Base-by-base conservation (phyloP, 2,329 filamentous ascomycete species). In the Albifimbria verrucaria region DNA sequence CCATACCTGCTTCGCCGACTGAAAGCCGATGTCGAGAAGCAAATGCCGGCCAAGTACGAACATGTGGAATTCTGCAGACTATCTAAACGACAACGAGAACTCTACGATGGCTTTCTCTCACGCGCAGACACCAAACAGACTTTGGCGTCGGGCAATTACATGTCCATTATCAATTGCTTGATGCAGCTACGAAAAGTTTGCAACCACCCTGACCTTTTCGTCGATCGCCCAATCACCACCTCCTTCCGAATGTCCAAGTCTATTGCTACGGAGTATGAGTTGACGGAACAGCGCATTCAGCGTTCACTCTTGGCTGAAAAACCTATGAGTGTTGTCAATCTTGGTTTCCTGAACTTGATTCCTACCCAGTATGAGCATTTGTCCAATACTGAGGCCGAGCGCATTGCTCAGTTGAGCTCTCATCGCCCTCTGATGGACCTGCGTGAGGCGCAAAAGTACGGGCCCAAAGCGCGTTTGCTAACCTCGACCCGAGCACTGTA, bases 141-240 rank as follows among this genome's bases (percentile, higher is more conserved):
- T 0, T 77, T 99, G 18, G 84, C 90, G 3, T 95, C 90, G 2
- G 94, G 94, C 24, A 99, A 97, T 64, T 97, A 97, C 68, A 84
- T 99, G 58, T 96, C 92, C 18, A 97, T 99, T 68, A 97, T 97
- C 72, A 96, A 97, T 68, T 97, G 95, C 70, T 76, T 99, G 49
- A 96, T 99, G 92, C 94, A 96, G 67, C 78, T 99, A 50, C 86
- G 94, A 48, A 97, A 97, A 69, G 95, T 99, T 49, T 99, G 94
- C 79, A 99, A 99, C 62, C 94, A 99, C 66, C 95, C 94, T 0
- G 94, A 99, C 71, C 79, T 99, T 9, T 99, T 99, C 64, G 89
- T 97, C 61, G 96, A 96, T 54, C 85, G 94, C 17, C 92, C 92
- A 1, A 97, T 99, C 63, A 94, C 96, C 72, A 99, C 93, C 0